Evolutionary conservation across 768 basidiomycete species (phyloP).

Genomic region (Epithele typhae): DNA sequence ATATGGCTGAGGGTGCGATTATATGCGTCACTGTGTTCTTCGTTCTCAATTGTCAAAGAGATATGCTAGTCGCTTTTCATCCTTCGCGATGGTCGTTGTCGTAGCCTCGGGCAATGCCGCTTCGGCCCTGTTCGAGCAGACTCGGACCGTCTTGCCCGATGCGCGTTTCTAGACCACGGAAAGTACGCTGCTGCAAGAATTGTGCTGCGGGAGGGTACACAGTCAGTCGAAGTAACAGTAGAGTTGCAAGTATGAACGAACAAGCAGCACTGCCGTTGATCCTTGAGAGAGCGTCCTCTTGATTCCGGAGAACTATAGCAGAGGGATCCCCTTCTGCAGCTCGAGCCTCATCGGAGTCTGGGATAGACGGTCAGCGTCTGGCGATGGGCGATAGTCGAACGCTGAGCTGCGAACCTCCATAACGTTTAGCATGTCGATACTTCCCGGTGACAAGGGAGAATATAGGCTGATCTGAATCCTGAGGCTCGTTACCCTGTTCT

Average conservation of each 20-base stretch:
- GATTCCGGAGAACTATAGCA: conserved; percentile 58
- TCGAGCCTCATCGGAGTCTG: too few species aligned
- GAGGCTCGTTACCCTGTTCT: background rate
- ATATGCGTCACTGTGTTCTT: too few species aligned
- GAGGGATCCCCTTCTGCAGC: conserved; percentile 23
- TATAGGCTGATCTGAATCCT: conserved; percentile 56
- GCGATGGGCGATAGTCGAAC: too few species aligned
- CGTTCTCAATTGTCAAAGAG: background rate
- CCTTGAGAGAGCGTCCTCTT: conserved; percentile 52
- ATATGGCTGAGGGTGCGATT: too few species aligned
- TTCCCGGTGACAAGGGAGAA: conserved; percentile 87
- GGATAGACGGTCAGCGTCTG: too few species aligned
- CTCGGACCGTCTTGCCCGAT: conserved; percentile 77
- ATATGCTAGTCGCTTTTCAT: too few species aligned
- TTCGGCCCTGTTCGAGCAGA: conserved; percentile 82
- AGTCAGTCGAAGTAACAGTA: background rate
- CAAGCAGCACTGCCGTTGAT: conserved; percentile 70
- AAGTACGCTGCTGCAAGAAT: conserved; percentile 71
- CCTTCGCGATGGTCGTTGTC: conserved; percentile 11
- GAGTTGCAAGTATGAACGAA: conserved; percentile 24
- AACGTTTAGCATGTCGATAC: conserved; percentile 75
- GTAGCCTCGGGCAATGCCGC: conserved; percentile 88
- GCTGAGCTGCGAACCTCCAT: conserved; percentile 36
- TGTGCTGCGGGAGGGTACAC: conserved; percentile 37
- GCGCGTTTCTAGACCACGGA: conserved; percentile 76